Conservation (phyloP, 441 rosid species). For the Pelargonium australe region DNA sequence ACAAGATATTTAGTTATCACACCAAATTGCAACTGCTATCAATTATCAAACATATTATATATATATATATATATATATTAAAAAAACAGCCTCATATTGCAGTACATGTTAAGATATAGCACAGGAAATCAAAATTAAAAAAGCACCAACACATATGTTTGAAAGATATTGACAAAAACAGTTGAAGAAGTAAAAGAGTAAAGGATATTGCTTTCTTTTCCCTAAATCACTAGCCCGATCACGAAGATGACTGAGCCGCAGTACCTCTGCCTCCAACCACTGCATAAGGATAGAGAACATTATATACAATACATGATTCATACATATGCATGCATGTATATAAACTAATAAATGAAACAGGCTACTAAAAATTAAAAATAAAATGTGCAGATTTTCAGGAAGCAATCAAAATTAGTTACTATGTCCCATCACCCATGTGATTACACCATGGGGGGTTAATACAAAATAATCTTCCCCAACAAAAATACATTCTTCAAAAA, state of each 20-base stretch:
- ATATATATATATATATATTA: background rate
- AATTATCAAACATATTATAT: background rate
- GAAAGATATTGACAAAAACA: slow-evolving; percentile 7
- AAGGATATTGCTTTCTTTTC: slow-evolving; percentile 94
- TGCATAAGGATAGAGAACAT: slow-evolving; percentile 34
- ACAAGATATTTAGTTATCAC: background rate
- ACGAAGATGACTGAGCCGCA: slow-evolving; percentile 81
- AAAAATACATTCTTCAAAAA: too few species aligned
- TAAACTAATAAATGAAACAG: background rate
- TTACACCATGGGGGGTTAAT: background rate
- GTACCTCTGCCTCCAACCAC: slow-evolving; percentile 78
- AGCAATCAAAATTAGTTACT: background rate
- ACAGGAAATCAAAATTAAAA: background rate
- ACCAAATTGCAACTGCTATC: background rate
- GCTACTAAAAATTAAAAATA: background rate
- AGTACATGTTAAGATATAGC: slow-evolving; percentile 13
- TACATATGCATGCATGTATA: background rate
- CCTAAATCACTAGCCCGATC: slow-evolving; percentile 99
- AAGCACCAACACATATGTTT: slow-evolving; percentile 11
- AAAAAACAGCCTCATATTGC: background rate
- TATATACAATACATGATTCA: background rate
- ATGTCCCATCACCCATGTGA: background rate
- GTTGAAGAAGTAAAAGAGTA: slow-evolving; percentile 16
- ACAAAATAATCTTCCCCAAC: too few species aligned
- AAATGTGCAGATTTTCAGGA: background rate